These are phyloP conservation scores for Dioszegia aurantiaca DNA, from an alignment of 768 basidiomycete species.

Conservation along the genomic window DNA sequence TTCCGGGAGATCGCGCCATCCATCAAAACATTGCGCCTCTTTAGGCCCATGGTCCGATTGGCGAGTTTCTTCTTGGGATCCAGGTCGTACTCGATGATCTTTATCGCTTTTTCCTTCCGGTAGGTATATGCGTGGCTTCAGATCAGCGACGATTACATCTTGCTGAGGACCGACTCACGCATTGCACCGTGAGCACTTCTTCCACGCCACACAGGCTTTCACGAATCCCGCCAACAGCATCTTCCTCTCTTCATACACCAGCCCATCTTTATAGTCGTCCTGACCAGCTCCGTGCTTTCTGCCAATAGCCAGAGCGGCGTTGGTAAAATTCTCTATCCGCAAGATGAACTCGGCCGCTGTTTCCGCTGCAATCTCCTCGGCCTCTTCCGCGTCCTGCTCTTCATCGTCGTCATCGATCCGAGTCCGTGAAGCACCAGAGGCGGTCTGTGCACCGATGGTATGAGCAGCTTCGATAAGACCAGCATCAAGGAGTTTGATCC, in stretches of 20 bases:
- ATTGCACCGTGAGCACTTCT: conserved; percentile 70
- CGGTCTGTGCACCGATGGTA: conserved; percentile 63
- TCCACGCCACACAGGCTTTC: conserved; percentile 55
- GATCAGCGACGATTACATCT: neutral
- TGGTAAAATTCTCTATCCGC: conserved; percentile 44
- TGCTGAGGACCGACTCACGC: conserved; percentile 61
- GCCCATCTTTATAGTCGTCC: conserved; percentile 82
- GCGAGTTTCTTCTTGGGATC: conserved; percentile 70
- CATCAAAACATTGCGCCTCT: conserved; percentile 66
- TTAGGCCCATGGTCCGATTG: conserved; percentile 59
- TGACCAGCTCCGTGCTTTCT: conserved; percentile 52
- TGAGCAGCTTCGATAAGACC: conserved; percentile 81
- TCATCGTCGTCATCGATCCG: conserved; percentile 49
- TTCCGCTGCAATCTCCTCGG: conserved; percentile 45
- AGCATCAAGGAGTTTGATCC: conserved; percentile 80
- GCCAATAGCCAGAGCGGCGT: conserved; percentile 27
- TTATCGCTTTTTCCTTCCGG: conserved; percentile 89
- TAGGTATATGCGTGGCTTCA: conserved; percentile 74
- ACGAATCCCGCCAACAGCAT: conserved; percentile 77
- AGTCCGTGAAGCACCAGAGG: conserved; percentile 17
- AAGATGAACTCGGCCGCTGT: conserved; percentile 43
- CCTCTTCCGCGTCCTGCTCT: conserved; percentile 56
- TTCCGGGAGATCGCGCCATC: conserved; percentile 19
- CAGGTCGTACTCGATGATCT: conserved; percentile 90
- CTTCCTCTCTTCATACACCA: conserved; percentile 83